A percentile compares a stretch with the other conserved stretches of the same genome.
Conservation (phyloP, 768 basidiomycete species). For the Lentinula detonsa region DNA sequence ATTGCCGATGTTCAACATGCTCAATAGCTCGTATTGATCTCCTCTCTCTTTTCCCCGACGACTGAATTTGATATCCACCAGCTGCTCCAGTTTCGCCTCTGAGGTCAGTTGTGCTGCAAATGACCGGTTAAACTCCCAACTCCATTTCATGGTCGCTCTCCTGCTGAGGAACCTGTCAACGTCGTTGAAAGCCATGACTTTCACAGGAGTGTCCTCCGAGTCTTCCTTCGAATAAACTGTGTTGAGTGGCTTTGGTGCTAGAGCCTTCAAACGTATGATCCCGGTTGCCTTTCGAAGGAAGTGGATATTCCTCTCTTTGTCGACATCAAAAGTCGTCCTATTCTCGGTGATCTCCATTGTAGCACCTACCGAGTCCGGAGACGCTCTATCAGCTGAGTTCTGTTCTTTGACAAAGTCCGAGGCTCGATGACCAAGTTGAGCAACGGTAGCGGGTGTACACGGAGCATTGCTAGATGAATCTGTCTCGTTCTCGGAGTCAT, state of each 20-base stretch:
- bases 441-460: not conserved
- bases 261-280: not conserved
- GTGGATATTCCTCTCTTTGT: not conserved
- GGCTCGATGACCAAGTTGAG: not conserved
- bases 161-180: not conserved
- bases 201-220: not conserved
- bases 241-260: not conserved
- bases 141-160: not conserved
- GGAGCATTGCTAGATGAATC: too few species aligned
- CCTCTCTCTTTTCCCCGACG: not conserved
- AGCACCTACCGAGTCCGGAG: not conserved
- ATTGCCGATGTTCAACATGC: not conserved
- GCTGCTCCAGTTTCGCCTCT: not conserved
- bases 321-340: not conserved
- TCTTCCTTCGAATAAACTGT: not conserved
- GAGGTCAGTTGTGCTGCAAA: not conserved
- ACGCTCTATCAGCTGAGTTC: not conserved
- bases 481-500: too few species aligned
- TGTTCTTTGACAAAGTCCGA: not conserved
- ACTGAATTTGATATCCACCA: not conserved
- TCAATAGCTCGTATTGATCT: not conserved
- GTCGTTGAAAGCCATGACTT: not conserved
- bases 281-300: not conserved
- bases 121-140: not conserved
- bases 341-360: not conserved